A percentile compares a stretch with the other conserved stretches of the same genome.
phyloP scores from a whole-genome alignment of 305 asterid genomes.

The Caryopteris hybrid region DNA sequence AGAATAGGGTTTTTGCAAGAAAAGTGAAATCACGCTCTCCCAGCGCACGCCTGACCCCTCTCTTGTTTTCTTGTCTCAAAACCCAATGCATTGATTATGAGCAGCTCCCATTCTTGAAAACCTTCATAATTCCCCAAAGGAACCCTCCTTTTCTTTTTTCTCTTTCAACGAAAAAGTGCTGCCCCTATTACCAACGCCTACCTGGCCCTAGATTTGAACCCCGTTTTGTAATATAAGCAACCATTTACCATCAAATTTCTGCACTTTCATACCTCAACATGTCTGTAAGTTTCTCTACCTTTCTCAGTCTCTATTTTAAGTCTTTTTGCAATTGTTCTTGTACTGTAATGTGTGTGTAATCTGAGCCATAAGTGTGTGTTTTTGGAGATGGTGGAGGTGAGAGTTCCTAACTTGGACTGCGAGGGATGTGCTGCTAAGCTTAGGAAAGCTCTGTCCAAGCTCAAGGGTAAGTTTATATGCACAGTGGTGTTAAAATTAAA shows the following conservation, averaged over 20 bases:
- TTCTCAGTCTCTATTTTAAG: background rate
- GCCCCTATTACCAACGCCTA: background rate
- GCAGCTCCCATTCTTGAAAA: background rate
- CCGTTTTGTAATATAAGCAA: background rate
- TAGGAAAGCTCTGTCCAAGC: constrained; percentile 56
- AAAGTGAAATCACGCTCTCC: constrained; percentile 44
- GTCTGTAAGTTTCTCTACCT: constrained; percentile 46
- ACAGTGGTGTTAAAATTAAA: no score
- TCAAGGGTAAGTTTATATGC: constrained; percentile 33
- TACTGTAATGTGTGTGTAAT: background rate
- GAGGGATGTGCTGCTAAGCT: constrained; percentile 71
- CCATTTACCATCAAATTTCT: background rate
- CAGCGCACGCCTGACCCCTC: constrained; percentile 55
- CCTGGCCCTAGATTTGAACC: no score
- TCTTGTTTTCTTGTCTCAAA: constrained; percentile 31
- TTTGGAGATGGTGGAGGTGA: constrained; percentile 58
- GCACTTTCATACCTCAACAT: constrained; percentile 21
- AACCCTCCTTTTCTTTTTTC: background rate
- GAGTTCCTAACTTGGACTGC: constrained; percentile 83
- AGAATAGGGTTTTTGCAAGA: background rate
- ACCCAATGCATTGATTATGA: constrained; percentile 28
- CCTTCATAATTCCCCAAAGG: background rate
- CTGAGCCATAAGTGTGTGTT: background rate
- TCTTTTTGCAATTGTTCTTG: background rate
- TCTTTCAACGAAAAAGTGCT: background rate